Conservation (phyloP, 2,329 filamentous ascomycete species). For the Chalara sp. region DNA sequence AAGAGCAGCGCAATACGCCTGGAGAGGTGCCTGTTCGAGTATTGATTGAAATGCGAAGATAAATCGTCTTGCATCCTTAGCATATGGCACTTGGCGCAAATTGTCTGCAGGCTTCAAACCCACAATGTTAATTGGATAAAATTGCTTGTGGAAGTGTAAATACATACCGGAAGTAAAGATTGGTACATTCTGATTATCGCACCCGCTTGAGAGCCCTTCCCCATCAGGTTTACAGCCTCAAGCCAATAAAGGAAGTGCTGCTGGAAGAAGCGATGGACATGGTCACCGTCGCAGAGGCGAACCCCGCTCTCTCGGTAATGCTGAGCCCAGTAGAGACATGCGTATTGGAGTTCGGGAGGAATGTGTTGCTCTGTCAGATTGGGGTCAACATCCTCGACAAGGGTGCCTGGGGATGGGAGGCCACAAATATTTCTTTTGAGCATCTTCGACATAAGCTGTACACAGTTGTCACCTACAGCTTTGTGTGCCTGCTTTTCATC, state of each 20-base stretch:
- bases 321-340: no score
- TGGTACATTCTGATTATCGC: neutral
- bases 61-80: no score
- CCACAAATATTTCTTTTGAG: neutral
- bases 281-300: neutral
- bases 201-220: neutral
- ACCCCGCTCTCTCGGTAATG: neutral
- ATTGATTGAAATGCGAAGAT: neutral
- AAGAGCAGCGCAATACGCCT: neutral
- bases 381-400: neutral
- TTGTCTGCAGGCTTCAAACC: no score
- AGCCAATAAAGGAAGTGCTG: neutral
- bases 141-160: no score
- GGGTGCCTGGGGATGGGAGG: neutral
- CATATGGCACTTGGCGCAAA: no score
- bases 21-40: neutral
- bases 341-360: neutral
- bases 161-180: neutral
- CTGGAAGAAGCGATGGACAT: neutral
- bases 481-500: no score
- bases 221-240: neutral
- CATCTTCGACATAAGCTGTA: constrained; percentile 24
- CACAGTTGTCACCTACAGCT: constrained; percentile 21
- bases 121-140: no score
- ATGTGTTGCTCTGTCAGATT: neutral